phyloP scores from a whole-genome alignment of 2,329 filamentous ascomycete species.

The Nemania diffusa region DNA sequence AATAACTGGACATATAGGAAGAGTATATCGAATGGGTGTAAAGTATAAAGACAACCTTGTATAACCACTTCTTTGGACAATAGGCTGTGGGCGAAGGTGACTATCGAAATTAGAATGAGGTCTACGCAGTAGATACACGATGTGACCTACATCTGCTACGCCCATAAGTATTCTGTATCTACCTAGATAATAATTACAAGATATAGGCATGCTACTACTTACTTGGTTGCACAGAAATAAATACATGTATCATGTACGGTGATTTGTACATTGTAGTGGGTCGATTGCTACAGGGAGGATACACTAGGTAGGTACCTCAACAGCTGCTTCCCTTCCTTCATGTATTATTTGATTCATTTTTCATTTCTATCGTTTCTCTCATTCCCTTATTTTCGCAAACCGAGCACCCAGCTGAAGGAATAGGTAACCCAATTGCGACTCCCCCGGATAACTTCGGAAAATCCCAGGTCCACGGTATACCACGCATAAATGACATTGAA shows the following conservation, averaged over 20 bases:
- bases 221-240: neutral
- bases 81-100: too few species aligned
- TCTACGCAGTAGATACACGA: too few species aligned
- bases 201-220: neutral
- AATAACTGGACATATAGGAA: neutral
- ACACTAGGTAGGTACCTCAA: neutral
- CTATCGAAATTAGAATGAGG: too few species aligned
- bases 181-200: too few species aligned
- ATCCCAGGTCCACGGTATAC: constrained; percentile 5
- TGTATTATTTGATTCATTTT: too few species aligned
- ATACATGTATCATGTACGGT: neutral
- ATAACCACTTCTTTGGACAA: too few species aligned
- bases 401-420: constrained; percentile 2
- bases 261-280: constrained; percentile 9
- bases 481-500: constrained; percentile 16
- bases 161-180: neutral
- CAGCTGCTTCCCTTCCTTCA: neutral
- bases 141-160: too few species aligned
- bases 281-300: neutral
- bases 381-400: constrained; percentile 20
- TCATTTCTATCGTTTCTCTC: too few species aligned
- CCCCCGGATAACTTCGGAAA: neutral
- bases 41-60: neutral
- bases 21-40: neutral
- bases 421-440: constrained; percentile 4